Percentiles rank a stretch among this genome's conserved stretches.
Evolutionary conservation across 2,329 filamentous ascomycete species (phyloP).

Genomic region (Cladosporium sp.): DNA sequence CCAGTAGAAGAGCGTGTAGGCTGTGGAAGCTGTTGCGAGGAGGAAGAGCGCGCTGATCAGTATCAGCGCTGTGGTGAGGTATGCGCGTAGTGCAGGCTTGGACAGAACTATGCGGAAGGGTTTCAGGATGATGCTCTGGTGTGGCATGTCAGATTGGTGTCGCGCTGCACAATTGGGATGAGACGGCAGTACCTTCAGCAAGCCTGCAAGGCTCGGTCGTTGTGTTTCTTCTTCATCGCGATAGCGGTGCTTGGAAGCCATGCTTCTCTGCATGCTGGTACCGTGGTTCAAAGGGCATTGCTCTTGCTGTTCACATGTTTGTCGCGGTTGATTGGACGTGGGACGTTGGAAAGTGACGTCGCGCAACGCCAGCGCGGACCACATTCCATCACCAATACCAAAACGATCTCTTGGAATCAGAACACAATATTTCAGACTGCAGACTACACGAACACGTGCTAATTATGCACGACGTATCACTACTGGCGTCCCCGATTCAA

Average conservation of each 20-base stretch:
- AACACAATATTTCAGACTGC: too few species aligned
- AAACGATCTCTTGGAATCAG: too few species aligned
- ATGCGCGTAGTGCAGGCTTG: constrained; percentile 59
- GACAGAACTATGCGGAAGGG: constrained; percentile 56
- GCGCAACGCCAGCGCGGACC: too few species aligned
- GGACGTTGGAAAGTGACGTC: not conserved
- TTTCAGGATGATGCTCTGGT: constrained; percentile 49
- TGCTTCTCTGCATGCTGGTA: constrained; percentile 7
- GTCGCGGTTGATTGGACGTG: not conserved
- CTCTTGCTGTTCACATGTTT: constrained; percentile 12
- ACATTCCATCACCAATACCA: too few species aligned
- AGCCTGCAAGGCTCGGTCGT: not conserved
- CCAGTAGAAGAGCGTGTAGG: constrained; percentile 65
- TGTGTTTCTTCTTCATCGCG: not conserved
- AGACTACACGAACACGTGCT: too few species aligned
- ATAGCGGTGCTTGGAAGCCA: constrained; percentile 14
- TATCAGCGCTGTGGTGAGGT: constrained; percentile 57
- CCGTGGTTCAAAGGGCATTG: constrained; percentile 10
- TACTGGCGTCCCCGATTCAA: too few species aligned
- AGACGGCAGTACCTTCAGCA: constrained; percentile 10
- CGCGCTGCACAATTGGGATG: not conserved
- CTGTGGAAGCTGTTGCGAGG: constrained; percentile 54
- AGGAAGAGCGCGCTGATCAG: constrained; percentile 51
- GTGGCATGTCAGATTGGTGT: not conserved
- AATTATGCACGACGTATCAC: too few species aligned